Evolutionary conservation across 2,329 filamentous ascomycete genomes (phyloP).

Genomic region (Metarhizium brunneum): DNA sequence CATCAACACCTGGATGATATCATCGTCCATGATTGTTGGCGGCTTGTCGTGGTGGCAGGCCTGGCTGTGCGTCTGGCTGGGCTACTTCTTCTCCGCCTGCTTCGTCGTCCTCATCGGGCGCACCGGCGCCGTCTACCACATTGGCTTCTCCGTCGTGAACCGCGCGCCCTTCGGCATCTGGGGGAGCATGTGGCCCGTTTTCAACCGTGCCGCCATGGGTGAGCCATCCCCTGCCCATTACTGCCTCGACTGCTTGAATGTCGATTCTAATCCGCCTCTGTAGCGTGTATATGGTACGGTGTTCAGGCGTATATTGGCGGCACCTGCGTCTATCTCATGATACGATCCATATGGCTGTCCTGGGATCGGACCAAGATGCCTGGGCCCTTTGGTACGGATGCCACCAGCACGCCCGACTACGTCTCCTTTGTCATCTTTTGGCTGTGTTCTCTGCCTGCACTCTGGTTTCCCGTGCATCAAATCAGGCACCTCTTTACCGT

Average conservation of each 20-base stretch:
- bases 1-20: constrained; percentile 93
- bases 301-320: constrained; percentile 81
- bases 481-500: constrained; percentile 85
- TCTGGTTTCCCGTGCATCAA: constrained; percentile 85
- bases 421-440: constrained; percentile 83
- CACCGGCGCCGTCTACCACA: constrained; percentile 80
- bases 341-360: constrained; percentile 69
- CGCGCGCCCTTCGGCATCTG: constrained; percentile 79
- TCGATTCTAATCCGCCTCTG: neutral
- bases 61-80: constrained; percentile 77
- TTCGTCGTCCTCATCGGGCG: constrained; percentile 74
- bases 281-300: constrained; percentile 77
- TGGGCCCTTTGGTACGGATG: constrained; percentile 54
- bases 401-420: constrained; percentile 67
- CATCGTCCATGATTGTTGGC: constrained; percentile 67
- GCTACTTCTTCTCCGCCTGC: constrained; percentile 65
- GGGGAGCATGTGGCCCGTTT: constrained; percentile 81
- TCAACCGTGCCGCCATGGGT: constrained; percentile 78
- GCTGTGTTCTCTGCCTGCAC: constrained; percentile 68
- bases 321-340: constrained; percentile 81
- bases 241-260: neutral
- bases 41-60: constrained; percentile 89
- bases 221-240: constrained; percentile 16
- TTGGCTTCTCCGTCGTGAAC: constrained; percentile 75
- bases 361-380: constrained; percentile 52